phyloP scores from a whole-genome alignment of 2,329 filamentous ascomycete genomes.

The Aspergillus eucalypticola region DNA sequence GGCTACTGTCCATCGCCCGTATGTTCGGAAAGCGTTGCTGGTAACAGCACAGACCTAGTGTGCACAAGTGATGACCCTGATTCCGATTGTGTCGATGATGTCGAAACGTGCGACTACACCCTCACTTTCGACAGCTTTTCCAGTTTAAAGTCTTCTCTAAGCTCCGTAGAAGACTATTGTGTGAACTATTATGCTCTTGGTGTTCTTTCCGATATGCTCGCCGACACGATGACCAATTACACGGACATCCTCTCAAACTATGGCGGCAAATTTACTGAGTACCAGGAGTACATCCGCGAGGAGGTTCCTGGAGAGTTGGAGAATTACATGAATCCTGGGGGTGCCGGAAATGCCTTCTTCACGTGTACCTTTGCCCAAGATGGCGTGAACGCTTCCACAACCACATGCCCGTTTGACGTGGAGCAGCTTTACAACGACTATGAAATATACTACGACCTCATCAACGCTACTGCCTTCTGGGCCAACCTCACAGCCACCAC shows the following conservation, averaged over 20 bases:
- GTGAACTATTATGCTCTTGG: conserved; percentile 1
- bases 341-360: not conserved
- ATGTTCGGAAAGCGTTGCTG: not conserved
- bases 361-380: not conserved
- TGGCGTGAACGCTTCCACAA: not conserved
- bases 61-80: not conserved
- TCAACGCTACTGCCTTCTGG: conserved; percentile 4
- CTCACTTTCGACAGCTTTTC: not conserved
- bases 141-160: not conserved
- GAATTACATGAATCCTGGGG: not conserved
- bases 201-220: not conserved
- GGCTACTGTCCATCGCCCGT: conserved; percentile 2
- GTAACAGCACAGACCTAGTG: not conserved
- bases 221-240: not conserved
- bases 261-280: conserved; percentile 1
- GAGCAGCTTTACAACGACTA: conserved; percentile 2
- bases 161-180: not conserved
- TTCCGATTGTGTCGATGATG: not conserved
- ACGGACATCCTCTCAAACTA: not conserved
- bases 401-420: not conserved
- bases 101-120: not conserved
- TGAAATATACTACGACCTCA: not conserved
- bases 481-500: not conserved
- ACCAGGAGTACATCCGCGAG: conserved; percentile 1
- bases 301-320: not conserved